A percentile compares a stretch with the other conserved stretches of the same genome.
Conservation (phyloP, 352 stramenopile species). For the Phytopythium delawarense region DNA sequence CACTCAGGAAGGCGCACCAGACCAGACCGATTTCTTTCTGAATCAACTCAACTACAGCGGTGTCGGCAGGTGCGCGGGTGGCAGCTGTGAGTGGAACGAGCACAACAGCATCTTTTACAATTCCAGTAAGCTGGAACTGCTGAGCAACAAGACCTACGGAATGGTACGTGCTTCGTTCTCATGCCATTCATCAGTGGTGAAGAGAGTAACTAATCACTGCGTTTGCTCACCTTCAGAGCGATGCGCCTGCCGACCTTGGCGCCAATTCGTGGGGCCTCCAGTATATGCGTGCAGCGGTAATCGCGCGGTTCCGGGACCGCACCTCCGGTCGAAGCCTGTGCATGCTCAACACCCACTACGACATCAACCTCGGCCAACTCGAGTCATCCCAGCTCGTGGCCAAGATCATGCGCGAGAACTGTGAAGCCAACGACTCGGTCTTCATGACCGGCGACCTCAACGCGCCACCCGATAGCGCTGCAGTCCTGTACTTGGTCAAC, state of each 20-base stretch:
- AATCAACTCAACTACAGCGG: constrained; percentile 32
- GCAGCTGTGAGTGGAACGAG: constrained; percentile 53
- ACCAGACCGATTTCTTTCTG: constrained; percentile 54
- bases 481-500: constrained; percentile 40
- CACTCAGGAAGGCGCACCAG: constrained; percentile 51
- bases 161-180: constrained; percentile 30
- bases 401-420: constrained; percentile 33
- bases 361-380: constrained; percentile 49
- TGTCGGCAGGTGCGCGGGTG: constrained; percentile 51
- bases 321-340: constrained; percentile 28
- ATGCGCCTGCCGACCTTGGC: constrained; percentile 43
- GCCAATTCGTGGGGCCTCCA: constrained; percentile 67
- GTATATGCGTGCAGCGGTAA: constrained; percentile 52
- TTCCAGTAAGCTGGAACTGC: constrained; percentile 30
- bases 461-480: constrained; percentile 19
- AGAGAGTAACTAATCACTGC: not conserved
- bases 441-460: constrained; percentile 77
- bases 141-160: constrained; percentile 44
- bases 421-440: constrained; percentile 39
- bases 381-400: constrained; percentile 54
- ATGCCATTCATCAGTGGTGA: not conserved
- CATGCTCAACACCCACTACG: constrained; percentile 79
- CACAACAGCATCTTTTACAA: constrained; percentile 70
- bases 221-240: constrained; percentile 28
- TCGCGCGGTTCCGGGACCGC: constrained; percentile 51